These are phyloP conservation scores for Peterozyma toletana DNA, from an alignment of 805 yeast genomes.

Conservation along the genomic window DNA sequence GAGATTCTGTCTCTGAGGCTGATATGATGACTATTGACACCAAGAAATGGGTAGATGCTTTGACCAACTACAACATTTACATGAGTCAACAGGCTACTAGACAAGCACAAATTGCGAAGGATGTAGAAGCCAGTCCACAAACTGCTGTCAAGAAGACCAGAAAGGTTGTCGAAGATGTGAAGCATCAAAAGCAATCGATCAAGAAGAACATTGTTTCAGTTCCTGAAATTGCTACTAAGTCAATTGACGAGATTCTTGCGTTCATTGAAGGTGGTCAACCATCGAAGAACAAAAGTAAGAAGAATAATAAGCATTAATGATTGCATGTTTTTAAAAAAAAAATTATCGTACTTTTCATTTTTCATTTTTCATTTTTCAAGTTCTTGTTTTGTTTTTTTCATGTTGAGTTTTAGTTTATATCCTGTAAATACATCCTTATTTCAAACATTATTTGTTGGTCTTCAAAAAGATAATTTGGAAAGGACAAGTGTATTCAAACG, in stretches of 20 bases:
- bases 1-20: constrained; percentile 54
- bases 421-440: too few relatives aligned
- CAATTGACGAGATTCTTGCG: constrained; percentile 65
- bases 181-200: not conserved
- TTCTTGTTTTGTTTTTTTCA: not conserved
- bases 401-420: not conserved
- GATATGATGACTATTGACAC: constrained; percentile 64
- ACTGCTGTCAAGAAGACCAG: constrained; percentile 9
- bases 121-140: constrained; percentile 13
- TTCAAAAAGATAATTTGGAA: too few relatives aligned
- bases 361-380: constrained; percentile 1
- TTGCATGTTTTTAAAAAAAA: not conserved
- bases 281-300: constrained; percentile 21
- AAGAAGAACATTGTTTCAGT: constrained; percentile 27
- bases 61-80: constrained; percentile 34
- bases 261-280: constrained; percentile 57
- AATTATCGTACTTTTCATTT: not conserved
- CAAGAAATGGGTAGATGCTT: constrained; percentile 52
- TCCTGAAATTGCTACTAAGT: constrained; percentile 54
- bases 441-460: too few relatives aligned
- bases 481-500: too few relatives aligned
- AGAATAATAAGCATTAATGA: constrained; percentile 10
- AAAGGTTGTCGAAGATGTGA: not conserved
- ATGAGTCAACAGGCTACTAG: constrained; percentile 30
- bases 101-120: constrained; percentile 31